Conservation (phyloP, 2,329 filamentous ascomycete genomes). For the Paecilomyces variotii region DNA sequence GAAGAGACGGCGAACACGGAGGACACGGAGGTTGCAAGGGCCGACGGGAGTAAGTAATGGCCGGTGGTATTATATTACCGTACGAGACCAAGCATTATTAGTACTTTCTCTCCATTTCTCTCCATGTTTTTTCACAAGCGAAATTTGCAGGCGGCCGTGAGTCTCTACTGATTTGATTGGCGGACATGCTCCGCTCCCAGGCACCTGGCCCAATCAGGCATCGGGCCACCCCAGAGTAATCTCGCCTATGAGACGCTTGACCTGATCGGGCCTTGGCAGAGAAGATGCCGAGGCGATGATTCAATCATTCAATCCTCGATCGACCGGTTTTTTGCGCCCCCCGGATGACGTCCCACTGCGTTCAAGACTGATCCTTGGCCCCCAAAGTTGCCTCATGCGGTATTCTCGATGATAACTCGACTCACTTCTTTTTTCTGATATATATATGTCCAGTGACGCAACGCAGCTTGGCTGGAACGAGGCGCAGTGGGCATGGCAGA, state of each 20-base stretch:
- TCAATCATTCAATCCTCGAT: not conserved
- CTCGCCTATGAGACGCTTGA: not conserved
- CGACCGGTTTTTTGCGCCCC: not conserved
- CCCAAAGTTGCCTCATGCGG: not conserved
- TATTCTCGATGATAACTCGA: not conserved
- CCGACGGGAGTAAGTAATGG: not conserved
- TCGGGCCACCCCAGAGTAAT: not conserved
- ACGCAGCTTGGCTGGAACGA: not conserved
- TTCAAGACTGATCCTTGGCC: not conserved
- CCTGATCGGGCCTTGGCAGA: not conserved
- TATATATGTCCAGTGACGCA: not conserved
- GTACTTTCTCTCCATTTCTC: not conserved
- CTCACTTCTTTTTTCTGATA: not conserved
- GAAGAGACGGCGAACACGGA: not conserved
- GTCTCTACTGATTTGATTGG: not conserved
- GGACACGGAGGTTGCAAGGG: not conserved
- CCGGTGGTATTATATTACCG: no score
- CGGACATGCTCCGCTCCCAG: not conserved
- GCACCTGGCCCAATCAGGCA: not conserved
- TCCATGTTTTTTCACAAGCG: not conserved
- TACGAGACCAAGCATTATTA: not conserved
- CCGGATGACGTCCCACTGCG: not conserved
- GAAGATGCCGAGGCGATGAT: not conserved
- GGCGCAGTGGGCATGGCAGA: no score
- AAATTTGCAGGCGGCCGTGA: not conserved